A percentile compares a stretch with the other conserved stretches of the same genome.
Evolutionary conservation across 2,329 filamentous ascomycete species (phyloP).

Genomic region (Bipolaris sorokiniana): DNA sequence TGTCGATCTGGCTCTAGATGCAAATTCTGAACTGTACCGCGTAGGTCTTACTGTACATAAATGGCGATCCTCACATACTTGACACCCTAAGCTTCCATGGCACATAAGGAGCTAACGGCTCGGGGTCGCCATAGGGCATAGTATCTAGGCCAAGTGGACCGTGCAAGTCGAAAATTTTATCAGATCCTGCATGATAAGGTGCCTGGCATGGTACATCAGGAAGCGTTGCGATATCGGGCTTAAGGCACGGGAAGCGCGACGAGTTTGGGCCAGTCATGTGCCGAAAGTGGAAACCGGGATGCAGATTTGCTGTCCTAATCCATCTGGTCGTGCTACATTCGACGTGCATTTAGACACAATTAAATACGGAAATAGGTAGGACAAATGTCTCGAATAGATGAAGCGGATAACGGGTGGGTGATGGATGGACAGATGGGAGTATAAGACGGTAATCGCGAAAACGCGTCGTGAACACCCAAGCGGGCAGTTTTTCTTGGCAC

Average conservation of each 20-base stretch:
- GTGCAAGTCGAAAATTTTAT: slow-evolving; percentile 6
- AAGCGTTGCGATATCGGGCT: background rate
- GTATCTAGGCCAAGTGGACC: background rate
- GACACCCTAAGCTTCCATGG: background rate
- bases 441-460: background rate
- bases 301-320: too few relatives aligned
- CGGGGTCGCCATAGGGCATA: background rate
- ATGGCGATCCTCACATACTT: background rate
- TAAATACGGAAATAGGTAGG: too few relatives aligned
- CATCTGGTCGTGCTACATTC: too few relatives aligned
- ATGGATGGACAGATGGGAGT: background rate
- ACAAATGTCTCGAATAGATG: too few relatives aligned
- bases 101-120: background rate
- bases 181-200: slow-evolving; percentile 10
- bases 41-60: background rate
- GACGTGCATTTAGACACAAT: too few relatives aligned
- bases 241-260: background rate
- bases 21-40: too few relatives aligned
- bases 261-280: background rate
- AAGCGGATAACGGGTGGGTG: background rate
- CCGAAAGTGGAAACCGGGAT: too few relatives aligned
- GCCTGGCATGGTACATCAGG: too few relatives aligned
- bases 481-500: background rate
- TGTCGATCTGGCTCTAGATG: too few relatives aligned
- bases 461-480: background rate